phyloP scores from a whole-genome alignment of 176 grass and related monocot species.

The Hyparrhenia diplandra region DNA sequence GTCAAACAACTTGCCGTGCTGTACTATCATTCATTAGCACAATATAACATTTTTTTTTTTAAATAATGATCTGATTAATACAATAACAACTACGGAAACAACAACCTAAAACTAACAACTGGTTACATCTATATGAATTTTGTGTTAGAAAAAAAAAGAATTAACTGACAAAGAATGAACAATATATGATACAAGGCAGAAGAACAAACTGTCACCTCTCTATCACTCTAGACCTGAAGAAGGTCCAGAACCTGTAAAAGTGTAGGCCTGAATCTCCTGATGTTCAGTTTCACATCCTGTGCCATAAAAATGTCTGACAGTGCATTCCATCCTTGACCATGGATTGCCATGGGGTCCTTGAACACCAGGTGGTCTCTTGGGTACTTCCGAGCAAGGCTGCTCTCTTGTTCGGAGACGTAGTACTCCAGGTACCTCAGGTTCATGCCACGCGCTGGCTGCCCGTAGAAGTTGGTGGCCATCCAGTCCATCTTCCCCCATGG shows the following conservation, averaged over 20 bases:
- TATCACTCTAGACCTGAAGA: conserved; percentile 43
- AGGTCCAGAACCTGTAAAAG: conserved; percentile 49
- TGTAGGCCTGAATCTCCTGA: conserved; percentile 50
- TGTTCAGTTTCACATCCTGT: conserved; percentile 53
- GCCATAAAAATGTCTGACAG: conserved; percentile 44
- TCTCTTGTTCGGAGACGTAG: conserved; percentile 40
- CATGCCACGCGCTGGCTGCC: conserved; percentile 53
- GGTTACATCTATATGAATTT: neutral
- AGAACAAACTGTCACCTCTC: conserved; percentile 8
- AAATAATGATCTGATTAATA: no score
- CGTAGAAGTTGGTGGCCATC: conserved; percentile 71
- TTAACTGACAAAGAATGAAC: neutral
- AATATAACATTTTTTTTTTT: no score
- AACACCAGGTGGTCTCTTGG: conserved; percentile 54
- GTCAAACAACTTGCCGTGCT: no score
- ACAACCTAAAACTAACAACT: no score
- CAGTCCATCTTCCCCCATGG: conserved; percentile 74
- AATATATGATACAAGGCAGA: conserved; percentile 14
- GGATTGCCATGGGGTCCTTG: conserved; percentile 56
- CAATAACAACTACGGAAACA: no score
- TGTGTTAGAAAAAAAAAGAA: neutral
- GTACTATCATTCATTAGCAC: no score
- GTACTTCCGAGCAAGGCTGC: conserved; percentile 43
- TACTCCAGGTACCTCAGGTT: conserved; percentile 57
- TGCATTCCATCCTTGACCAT: conserved; percentile 49